Conservation (phyloP, 2,329 filamentous ascomycete species). For the Cladosporium cucumerinum region DNA sequence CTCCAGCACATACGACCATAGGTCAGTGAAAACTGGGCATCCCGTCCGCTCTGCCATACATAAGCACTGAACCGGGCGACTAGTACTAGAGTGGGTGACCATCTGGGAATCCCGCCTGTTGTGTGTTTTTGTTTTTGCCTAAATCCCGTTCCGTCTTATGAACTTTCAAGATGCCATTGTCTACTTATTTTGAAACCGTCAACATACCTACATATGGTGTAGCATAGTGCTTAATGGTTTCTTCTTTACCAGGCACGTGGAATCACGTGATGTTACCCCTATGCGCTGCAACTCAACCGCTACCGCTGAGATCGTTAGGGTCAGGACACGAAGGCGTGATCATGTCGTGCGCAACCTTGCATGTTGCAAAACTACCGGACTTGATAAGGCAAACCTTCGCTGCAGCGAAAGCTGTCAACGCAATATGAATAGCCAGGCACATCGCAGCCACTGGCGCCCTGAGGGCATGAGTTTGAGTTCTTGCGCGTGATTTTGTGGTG, state of each 20-base stretch:
- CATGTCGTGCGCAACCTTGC: constrained; percentile 10
- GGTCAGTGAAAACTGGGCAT: no score
- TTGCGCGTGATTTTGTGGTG: not conserved
- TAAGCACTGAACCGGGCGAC: no score
- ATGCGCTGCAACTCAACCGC: not conserved
- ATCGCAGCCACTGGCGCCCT: not conserved
- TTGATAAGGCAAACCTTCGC: not conserved
- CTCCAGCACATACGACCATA: no score
- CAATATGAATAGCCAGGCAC: not conserved
- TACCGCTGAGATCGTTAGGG: not conserved
- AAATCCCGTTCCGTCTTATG: no score
- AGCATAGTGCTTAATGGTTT: not conserved
- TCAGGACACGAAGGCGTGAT: constrained; percentile 7
- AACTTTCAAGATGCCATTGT: no score
- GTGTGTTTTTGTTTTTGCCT: no score
- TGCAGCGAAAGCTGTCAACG: not conserved
- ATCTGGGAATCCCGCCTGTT: no score
- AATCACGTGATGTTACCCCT: not conserved
- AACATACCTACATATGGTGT: not conserved
- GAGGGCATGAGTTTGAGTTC: not conserved
- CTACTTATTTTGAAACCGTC: not conserved
- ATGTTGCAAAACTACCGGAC: not conserved
- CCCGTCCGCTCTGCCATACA: no score
- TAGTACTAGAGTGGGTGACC: no score
- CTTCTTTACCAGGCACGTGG: not conserved